phyloP scores from a whole-genome alignment of 148 eudicot genomes.

The Oxyria digyna region DNA sequence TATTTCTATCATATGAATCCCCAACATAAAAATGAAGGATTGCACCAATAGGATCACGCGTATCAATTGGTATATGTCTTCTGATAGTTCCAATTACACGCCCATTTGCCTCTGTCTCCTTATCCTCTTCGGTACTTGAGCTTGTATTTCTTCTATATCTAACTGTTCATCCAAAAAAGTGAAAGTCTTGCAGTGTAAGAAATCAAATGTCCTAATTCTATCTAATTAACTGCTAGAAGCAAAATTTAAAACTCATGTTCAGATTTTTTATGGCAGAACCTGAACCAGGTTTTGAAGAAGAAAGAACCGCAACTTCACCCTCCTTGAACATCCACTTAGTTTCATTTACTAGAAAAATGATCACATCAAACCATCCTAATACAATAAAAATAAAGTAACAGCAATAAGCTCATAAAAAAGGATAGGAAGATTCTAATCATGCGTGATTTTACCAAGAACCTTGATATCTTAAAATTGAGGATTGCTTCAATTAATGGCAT shows the following conservation, averaged over 20 bases:
- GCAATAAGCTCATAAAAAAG: neutral
- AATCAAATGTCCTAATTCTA: neutral
- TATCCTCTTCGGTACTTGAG: conserved; percentile 35
- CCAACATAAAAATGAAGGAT: conserved; percentile 91
- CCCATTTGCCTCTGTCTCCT: conserved; percentile 57
- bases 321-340: conserved; percentile 82
- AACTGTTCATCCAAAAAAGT: conserved; percentile 27
- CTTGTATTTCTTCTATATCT: conserved; percentile 40
- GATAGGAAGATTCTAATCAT: neutral
- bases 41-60: conserved; percentile 82
- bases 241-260: neutral
- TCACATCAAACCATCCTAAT: conserved; percentile 92
- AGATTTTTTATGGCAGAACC: conserved; percentile 26
- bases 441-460: neutral
- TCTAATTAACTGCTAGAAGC: neutral
- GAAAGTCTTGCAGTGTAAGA: neutral
- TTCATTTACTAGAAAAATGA: conserved; percentile 58
- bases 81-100: conserved; percentile 90
- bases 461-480: neutral
- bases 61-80: conserved; percentile 78
- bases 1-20: conserved; percentile 69
- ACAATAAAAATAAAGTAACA: conserved; percentile 6
- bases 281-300: conserved; percentile 77
- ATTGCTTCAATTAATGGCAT: neutral
- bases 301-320: conserved; percentile 98